These are phyloP conservation scores for Trichothecium roseum DNA, from an alignment of 2,329 filamentous ascomycete genomes.

Conservation along the genomic window DNA sequence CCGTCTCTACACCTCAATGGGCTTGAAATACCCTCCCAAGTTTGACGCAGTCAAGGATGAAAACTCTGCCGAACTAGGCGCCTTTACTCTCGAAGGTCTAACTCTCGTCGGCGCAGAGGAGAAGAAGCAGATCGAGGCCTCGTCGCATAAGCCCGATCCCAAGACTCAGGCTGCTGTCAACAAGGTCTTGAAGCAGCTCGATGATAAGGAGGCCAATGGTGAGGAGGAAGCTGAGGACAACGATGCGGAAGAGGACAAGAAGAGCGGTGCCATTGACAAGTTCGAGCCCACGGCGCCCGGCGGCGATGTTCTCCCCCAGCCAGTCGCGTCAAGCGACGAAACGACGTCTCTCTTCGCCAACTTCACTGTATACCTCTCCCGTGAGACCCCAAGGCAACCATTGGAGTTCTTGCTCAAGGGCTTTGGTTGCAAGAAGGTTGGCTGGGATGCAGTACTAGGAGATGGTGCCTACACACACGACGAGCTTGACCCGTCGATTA, in stretches of 20 bases:
- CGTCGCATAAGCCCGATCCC: conserved; percentile 44
- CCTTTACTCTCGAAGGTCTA: conserved; percentile 76
- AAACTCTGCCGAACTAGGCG: conserved; percentile 77
- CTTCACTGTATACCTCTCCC: conserved; percentile 85
- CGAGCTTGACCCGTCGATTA: conserved; percentile 80
- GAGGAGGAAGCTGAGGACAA: conserved; percentile 30
- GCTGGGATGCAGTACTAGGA: conserved; percentile 85
- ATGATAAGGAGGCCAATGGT: conserved; percentile 33
- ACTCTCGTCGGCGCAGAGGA: conserved; percentile 48
- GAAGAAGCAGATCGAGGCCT: conserved; percentile 33
- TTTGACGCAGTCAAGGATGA: conserved; percentile 85
- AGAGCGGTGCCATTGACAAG: conserved; percentile 67
- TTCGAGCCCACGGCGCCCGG: conserved; percentile 79
- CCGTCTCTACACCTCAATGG: conserved; percentile 80
- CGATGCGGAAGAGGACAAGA: conserved; percentile 32
- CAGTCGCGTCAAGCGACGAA: conserved; percentile 53
- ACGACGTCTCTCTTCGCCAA: conserved; percentile 72
- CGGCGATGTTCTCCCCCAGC: conserved; percentile 79
- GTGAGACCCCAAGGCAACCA: conserved; percentile 82
- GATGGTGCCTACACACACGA: conserved; percentile 87
- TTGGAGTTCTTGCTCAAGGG: conserved; percentile 88
- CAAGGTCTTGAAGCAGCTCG: conserved; percentile 59
- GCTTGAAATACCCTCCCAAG: conserved; percentile 90
- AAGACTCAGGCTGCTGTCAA: conserved; percentile 56
- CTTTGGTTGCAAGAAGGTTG: conserved; percentile 92